These are phyloP conservation scores for Oemleria cerasiformis DNA, from an alignment of 306 rosid species.

Conservation along the genomic window DNA sequence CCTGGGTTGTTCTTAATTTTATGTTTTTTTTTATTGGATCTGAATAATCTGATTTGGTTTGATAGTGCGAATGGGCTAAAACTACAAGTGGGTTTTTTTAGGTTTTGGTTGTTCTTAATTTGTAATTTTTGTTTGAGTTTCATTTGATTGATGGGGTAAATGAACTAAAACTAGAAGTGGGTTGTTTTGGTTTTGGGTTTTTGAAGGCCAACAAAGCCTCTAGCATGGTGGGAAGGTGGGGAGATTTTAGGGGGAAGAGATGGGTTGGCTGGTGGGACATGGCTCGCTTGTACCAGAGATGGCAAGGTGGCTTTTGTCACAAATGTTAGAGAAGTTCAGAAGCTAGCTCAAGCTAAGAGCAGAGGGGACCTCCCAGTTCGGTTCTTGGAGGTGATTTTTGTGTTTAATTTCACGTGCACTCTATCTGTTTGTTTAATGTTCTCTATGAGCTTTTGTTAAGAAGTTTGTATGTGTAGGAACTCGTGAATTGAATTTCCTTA, in stretches of 20 bases:
- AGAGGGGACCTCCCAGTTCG: conserved; percentile 69
- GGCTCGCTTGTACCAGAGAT: conserved; percentile 54
- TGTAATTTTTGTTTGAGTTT: neutral
- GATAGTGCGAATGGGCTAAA: neutral
- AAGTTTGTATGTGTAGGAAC: neutral
- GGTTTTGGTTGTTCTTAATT: neutral
- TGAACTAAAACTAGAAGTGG: neutral
- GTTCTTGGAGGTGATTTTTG: conserved; percentile 53
- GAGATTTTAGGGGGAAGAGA: conserved; percentile 69
- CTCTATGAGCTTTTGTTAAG: neutral
- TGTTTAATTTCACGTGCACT: conserved; percentile 2
- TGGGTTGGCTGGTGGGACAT: conserved; percentile 64
- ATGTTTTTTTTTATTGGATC: neutral
- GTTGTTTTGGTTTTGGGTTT: conserved; percentile 2
- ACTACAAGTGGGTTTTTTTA: neutral
- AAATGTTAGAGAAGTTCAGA: conserved; percentile 56
- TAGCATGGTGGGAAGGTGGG: conserved; percentile 70
- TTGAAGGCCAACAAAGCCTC: conserved; percentile 48
- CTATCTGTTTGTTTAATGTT: conserved; percentile 15
- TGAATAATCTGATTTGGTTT: neutral
- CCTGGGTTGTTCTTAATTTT: neutral
- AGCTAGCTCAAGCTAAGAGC: conserved; percentile 45
- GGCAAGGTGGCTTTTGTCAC: conserved; percentile 73
- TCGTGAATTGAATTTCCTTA: neutral
- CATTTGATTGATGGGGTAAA: neutral